Evolutionary conservation across 2,329 filamentous ascomycete species (phyloP).

Genomic region (Plenodomus biglobosus): DNA sequence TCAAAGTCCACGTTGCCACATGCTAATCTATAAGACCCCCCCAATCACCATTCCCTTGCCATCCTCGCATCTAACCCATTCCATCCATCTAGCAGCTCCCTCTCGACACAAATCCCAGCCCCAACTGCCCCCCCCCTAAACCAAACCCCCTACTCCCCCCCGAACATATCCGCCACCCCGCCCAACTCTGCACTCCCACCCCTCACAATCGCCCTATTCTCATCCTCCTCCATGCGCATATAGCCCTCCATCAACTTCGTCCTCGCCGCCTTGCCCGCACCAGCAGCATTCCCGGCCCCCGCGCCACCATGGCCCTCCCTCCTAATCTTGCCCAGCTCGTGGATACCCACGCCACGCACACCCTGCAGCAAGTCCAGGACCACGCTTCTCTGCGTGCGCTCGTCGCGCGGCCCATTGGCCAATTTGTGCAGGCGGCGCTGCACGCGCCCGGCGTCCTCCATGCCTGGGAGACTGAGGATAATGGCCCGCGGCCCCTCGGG

Average conservation of each 20-base stretch:
- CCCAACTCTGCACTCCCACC: slow-evolving; percentile 47
- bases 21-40: too few relatives aligned
- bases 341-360: slow-evolving; percentile 86
- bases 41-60: too few relatives aligned
- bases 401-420: slow-evolving; percentile 50
- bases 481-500: slow-evolving; percentile 71
- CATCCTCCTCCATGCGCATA: slow-evolving; percentile 44
- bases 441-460: slow-evolving; percentile 66
- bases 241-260: slow-evolving; percentile 44
- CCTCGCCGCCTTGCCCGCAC: slow-evolving; percentile 39
- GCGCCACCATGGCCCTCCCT: slow-evolving; percentile 37
- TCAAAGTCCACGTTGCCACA: too few relatives aligned
- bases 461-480: slow-evolving; percentile 76
- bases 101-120: too few relatives aligned
- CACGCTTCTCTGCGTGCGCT: slow-evolving; percentile 76
- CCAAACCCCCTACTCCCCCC: slow-evolving; percentile 3
- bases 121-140: too few relatives aligned
- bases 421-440: slow-evolving; percentile 52
- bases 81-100: too few relatives aligned
- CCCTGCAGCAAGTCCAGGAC: slow-evolving; percentile 84
- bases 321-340: slow-evolving; percentile 83
- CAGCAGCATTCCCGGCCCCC: slow-evolving; percentile 43
- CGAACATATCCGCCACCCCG: slow-evolving; percentile 52
- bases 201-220: slow-evolving; percentile 33
- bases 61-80: too few relatives aligned